phyloP scores from a whole-genome alignment of 2,329 filamentous ascomycete species.

The Xylariales sp. region DNA sequence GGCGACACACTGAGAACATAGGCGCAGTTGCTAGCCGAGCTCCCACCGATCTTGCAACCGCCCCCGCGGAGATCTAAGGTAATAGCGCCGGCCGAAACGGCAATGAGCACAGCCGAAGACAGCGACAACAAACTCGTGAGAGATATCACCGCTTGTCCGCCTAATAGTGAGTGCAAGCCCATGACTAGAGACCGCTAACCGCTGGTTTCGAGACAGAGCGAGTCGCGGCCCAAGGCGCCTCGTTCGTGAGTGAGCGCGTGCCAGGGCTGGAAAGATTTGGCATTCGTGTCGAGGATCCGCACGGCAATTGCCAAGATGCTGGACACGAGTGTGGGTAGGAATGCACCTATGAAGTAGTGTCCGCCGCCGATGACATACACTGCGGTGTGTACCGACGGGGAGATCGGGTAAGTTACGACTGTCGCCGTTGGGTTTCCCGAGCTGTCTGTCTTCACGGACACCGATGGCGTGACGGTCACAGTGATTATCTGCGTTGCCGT shows the following conservation, averaged over 20 bases:
- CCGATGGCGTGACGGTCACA: slow-evolving; percentile 35
- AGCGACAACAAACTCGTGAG: slow-evolving; percentile 46
- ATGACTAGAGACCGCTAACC: slow-evolving; percentile 42
- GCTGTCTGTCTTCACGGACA: slow-evolving; percentile 36
- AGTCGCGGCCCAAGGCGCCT: slow-evolving; percentile 50
- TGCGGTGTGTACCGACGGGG: neutral
- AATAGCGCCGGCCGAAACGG: slow-evolving; percentile 48
- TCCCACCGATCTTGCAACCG: slow-evolving; percentile 39
- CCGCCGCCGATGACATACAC: slow-evolving; percentile 21
- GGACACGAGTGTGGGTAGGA: slow-evolving; percentile 41
- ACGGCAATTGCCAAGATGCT: slow-evolving; percentile 40
- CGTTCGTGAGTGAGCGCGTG: slow-evolving; percentile 50
- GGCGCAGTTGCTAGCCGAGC: slow-evolving; percentile 46
- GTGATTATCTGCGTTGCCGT: slow-evolving; percentile 40
- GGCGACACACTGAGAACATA: slow-evolving; percentile 48
- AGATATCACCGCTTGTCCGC: slow-evolving; percentile 46
- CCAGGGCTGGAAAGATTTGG: slow-evolving; percentile 51
- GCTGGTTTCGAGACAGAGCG: slow-evolving; percentile 46
- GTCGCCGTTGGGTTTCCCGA: slow-evolving; percentile 42
- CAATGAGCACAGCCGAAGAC: slow-evolving; percentile 46
- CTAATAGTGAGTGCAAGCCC: slow-evolving; percentile 40
- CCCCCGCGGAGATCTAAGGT: slow-evolving; percentile 46
- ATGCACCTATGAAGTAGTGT: slow-evolving; percentile 44
- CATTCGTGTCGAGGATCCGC: slow-evolving; percentile 44
- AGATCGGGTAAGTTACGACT: slow-evolving; percentile 29